Percentiles rank a stretch among this genome's conserved stretches.
These are phyloP conservation scores for Dryadomyces sulphureus DNA, from an alignment of 2,329 filamentous ascomycete genomes.

Conservation along the genomic window DNA sequence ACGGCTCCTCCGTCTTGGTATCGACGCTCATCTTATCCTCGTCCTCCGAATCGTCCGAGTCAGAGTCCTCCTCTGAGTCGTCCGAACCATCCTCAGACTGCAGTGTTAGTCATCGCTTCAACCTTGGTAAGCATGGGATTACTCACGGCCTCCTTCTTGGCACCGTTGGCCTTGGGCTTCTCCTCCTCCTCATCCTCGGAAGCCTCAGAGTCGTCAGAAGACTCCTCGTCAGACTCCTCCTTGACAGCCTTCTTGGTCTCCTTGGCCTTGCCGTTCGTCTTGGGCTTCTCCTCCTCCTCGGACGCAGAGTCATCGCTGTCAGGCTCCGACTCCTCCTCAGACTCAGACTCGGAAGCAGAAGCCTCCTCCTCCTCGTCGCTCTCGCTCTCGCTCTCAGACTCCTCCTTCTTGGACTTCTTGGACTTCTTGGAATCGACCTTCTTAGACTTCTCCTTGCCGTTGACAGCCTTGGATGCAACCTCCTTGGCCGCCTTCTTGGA, in stretches of 20 bases:
- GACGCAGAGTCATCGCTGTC: slow-evolving; percentile 10
- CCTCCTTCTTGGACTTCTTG: slow-evolving; percentile 13
- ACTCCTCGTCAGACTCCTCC: slow-evolving; percentile 9
- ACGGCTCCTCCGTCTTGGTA: slow-evolving; percentile 29
- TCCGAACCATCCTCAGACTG: slow-evolving; percentile 19
- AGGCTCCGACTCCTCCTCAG: slow-evolving; percentile 3
- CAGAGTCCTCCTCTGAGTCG: slow-evolving; percentile 16
- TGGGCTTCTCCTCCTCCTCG: slow-evolving; percentile 14
- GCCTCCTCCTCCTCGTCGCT: slow-evolving; percentile 12
- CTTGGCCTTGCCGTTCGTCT: slow-evolving; percentile 14
- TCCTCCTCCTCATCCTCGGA: slow-evolving; percentile 18
- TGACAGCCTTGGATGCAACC: slow-evolving; percentile 33
- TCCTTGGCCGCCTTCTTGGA: slow-evolving; percentile 51
- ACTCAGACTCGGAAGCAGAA: slow-evolving; percentile 14
- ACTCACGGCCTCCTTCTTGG: slow-evolving; percentile 12
- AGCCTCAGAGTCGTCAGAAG: slow-evolving; percentile 20
- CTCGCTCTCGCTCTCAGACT: slow-evolving; percentile 21
- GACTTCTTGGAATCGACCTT: slow-evolving; percentile 33
- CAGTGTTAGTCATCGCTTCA: slow-evolving; percentile 10
- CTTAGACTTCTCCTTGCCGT: slow-evolving; percentile 21
- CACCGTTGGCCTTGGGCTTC: slow-evolving; percentile 11
- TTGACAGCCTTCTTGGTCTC: slow-evolving; percentile 8
- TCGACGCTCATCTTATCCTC: too few relatives aligned
- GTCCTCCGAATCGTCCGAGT: slow-evolving; percentile 16
- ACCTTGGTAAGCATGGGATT: neutral